These are phyloP conservation scores for Plantago lanceolata DNA, from an alignment of 305 asterid genomes.

Conservation along the genomic window DNA sequence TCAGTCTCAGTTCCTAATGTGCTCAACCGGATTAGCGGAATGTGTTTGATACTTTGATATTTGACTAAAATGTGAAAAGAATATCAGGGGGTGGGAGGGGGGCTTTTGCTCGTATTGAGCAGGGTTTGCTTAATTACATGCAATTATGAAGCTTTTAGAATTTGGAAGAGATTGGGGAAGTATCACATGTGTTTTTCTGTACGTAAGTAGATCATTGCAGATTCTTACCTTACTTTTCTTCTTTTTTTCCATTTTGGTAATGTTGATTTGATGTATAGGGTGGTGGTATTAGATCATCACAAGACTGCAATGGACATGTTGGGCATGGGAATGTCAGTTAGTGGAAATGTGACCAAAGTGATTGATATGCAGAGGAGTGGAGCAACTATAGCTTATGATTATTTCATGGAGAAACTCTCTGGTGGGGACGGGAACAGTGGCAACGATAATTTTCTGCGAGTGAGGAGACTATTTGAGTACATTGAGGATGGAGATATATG, in stretches of 20 bases:
- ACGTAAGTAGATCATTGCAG: neutral
- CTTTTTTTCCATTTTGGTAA: slow-evolving; percentile 8
- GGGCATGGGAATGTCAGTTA: slow-evolving; percentile 39
- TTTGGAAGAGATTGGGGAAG: slow-evolving; percentile 26
- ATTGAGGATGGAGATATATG: slow-evolving; percentile 87
- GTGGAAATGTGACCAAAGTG: slow-evolving; percentile 59
- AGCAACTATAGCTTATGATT: slow-evolving; percentile 85
- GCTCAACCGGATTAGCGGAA: too few relatives aligned
- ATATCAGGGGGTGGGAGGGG: too few relatives aligned
- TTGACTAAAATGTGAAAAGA: too few relatives aligned
- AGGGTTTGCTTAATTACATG: neutral
- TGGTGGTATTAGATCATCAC: slow-evolving; percentile 85
- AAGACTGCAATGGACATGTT: slow-evolving; percentile 72
- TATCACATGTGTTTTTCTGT: slow-evolving; percentile 14
- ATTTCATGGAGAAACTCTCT: slow-evolving; percentile 66
- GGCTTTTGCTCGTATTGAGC: too few relatives aligned
- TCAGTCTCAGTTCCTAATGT: too few relatives aligned
- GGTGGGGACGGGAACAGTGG: slow-evolving; percentile 23
- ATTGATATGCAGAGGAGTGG: slow-evolving; percentile 87
- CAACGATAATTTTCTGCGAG: slow-evolving; percentile 40
- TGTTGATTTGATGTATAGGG: slow-evolving; percentile 36
- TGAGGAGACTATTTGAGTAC: slow-evolving; percentile 65
- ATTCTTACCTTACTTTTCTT: neutral
- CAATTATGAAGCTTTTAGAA: slow-evolving; percentile 7
- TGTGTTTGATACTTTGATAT: too few relatives aligned